Base-by-base conservation (phyloP, 2,329 filamentous ascomycete species). In the Colletotrichum orbiculare region DNA sequence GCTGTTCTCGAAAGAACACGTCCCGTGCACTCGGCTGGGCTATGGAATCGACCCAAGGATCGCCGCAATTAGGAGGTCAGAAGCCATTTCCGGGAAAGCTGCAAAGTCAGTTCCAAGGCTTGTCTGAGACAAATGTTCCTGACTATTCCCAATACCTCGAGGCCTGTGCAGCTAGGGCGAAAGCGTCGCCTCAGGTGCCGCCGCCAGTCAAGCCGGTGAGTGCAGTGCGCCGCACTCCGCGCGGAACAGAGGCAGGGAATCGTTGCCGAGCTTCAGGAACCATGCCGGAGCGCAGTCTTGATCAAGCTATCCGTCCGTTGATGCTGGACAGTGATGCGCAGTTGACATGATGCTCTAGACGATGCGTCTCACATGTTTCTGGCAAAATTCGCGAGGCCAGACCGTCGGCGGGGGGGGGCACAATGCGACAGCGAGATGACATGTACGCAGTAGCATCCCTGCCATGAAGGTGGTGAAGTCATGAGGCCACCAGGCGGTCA, bases 71-170 rank as follows among this genome's bases (percentile, higher is more conserved):
- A 64, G 53, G 37, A 58, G 53, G 47, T 57, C 59, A 48, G 33
- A 25, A 48, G 50, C 35, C 52, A 53, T 49, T 52, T 57, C 42
- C 39, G 46, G 47, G 48, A 64, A 58, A 17, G 60, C 53, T 39
- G 54, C 46, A 38, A 64, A 64, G 59, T 59, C 64, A 33, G 34
- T 59, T 46, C 46, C 64, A 54, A 59, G 42, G 64, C 64, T 54
- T 60, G 60, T 66, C 54, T 64, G 60, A 60, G 64, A 60, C 64
- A 66, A 13, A 37, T 66, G 60, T 66, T 66, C 64, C 64, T 66
- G 64, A 64, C 64, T 64, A 66, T 64, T 59, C 48, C 64, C 60
- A 66, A 64, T 46, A 60, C 60, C 41, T 54, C 25, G 34, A 64
- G 62, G 58, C 52, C 49, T 52, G 56, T 61, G 52, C 45, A 46